Conservation (phyloP, 2,329 filamentous ascomycete genomes). For the Fusarium albidum region DNA sequence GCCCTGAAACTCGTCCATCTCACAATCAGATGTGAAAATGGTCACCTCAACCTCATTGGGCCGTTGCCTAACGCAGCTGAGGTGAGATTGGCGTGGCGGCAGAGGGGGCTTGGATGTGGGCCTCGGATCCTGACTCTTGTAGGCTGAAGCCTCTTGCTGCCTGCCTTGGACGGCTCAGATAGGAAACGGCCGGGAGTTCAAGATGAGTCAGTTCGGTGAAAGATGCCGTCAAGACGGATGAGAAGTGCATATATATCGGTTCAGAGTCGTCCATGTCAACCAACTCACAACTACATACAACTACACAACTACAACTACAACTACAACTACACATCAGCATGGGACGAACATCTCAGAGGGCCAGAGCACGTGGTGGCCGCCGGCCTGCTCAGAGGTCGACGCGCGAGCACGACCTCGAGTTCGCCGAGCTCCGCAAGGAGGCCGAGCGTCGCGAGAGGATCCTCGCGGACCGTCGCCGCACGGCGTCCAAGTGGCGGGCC, state of each 20-base stretch:
- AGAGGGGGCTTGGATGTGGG: neutral
- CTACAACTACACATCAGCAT: slow-evolving; percentile 3
- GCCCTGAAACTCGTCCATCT: too few relatives aligned
- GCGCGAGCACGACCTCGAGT: slow-evolving; percentile 41
- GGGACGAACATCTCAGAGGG: slow-evolving; percentile 23
- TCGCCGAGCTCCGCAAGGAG: slow-evolving; percentile 45
- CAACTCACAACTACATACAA: neutral
- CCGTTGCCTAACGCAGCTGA: slow-evolving; percentile 13
- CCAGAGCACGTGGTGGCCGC: slow-evolving; percentile 15
- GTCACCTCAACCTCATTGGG: neutral
- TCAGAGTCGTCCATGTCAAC: neutral
- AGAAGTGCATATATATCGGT: too few relatives aligned
- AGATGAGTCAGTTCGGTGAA: slow-evolving; percentile 26
- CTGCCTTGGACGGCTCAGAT: neutral
- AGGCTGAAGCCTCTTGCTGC: slow-evolving; percentile 23
- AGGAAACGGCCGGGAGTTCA: neutral
- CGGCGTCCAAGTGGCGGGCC: slow-evolving; percentile 49
- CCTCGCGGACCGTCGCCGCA: slow-evolving; percentile 46
- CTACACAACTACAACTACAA: too few relatives aligned
- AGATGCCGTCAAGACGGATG: neutral
- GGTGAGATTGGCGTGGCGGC: slow-evolving; percentile 24
- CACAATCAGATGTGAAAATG: too few relatives aligned
- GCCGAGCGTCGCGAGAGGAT: slow-evolving; percentile 49
- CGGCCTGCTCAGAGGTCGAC: slow-evolving; percentile 15
- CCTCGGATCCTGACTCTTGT: neutral